These are phyloP conservation scores for Suillus variegatus DNA, from an alignment of 768 basidiomycete genomes.

Conservation along the genomic window DNA sequence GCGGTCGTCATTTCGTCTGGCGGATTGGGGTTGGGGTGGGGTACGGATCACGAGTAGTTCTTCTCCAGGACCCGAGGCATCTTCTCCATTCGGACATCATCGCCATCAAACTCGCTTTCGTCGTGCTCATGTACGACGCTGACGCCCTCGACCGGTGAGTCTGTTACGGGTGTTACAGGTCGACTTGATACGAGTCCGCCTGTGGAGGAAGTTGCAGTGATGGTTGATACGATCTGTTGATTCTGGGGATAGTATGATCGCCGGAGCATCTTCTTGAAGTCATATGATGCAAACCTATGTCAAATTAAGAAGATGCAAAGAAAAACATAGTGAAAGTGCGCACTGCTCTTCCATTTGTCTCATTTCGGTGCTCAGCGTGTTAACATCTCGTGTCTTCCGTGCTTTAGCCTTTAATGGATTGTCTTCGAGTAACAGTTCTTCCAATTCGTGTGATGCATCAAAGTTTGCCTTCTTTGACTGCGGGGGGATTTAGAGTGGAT, in stretches of 20 bases:
- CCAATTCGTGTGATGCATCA: conserved; percentile 96
- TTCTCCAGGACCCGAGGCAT: conserved; percentile 42
- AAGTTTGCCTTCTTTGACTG: conserved; percentile 99
- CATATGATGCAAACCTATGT: conserved; percentile 83
- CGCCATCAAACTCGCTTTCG: conserved; percentile 43
- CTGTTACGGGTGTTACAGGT: conserved; percentile 62
- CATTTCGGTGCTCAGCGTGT: conserved; percentile 86
- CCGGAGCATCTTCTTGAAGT: conserved; percentile 89
- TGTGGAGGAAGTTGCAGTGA: conserved; percentile 75
- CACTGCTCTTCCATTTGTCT: conserved; percentile 98
- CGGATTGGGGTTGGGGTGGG: background rate
- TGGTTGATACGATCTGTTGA: conserved; percentile 59
- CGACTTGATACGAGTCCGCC: conserved; percentile 70
- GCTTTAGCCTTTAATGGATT: conserved; percentile 95
- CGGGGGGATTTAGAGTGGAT: background rate
- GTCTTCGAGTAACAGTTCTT: conserved; percentile 93
- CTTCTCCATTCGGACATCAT: conserved; percentile 43
- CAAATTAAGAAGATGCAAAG: conserved; percentile 8
- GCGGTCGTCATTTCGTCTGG: background rate
- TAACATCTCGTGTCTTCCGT: conserved; percentile 84
- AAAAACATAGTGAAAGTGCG: conserved; percentile 25
- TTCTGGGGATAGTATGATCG: conserved; percentile 90
- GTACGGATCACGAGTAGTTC: conserved; percentile 43
- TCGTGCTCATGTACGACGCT: conserved; percentile 44
- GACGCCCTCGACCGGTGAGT: conserved; percentile 46